phyloP scores from a whole-genome alignment of 805 yeast species.

The Candida ipomoeae region DNA sequence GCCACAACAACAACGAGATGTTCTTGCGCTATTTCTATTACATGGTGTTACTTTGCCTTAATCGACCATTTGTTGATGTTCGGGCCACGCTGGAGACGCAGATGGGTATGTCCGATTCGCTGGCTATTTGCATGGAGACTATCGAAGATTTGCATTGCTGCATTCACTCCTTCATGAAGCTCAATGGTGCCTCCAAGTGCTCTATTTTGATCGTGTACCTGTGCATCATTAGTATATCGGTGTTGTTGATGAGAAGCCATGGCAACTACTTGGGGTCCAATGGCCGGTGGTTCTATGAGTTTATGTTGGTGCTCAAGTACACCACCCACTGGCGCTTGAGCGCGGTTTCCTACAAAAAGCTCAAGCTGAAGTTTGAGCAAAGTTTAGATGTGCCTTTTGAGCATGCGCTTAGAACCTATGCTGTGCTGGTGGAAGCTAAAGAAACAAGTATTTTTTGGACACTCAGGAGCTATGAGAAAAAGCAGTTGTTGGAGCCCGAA shows the following conservation, averaged over 20 bases:
- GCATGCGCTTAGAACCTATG: not conserved
- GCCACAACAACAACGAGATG: slow-evolving; percentile 13
- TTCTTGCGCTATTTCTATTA: slow-evolving; percentile 14
- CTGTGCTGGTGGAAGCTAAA: not conserved
- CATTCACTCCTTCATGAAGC: slow-evolving; percentile 7
- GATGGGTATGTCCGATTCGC: not conserved
- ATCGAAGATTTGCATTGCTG: slow-evolving; percentile 8
- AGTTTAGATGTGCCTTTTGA: slow-evolving; percentile 7
- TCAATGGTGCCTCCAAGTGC: slow-evolving; percentile 10
- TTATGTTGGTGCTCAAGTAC: slow-evolving; percentile 11
- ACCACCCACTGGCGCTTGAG: slow-evolving; percentile 12
- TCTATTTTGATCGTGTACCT: slow-evolving; percentile 13
- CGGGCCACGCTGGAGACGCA: not conserved
- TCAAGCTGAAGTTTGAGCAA: slow-evolving; percentile 6
- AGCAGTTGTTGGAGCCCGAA: not conserved
- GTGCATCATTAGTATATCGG: slow-evolving; percentile 10
- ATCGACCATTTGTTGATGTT: slow-evolving; percentile 13
- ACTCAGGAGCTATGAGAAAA: not conserved
- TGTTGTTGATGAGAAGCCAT: slow-evolving; percentile 3
- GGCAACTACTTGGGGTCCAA: not conserved
- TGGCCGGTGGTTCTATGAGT: slow-evolving; percentile 8
- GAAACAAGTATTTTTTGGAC: not conserved
- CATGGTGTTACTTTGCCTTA: slow-evolving; percentile 11
- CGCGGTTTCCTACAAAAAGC: slow-evolving; percentile 7
- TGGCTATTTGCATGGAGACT: slow-evolving; percentile 8